Percentiles rank a stretch among this genome's conserved stretches.
These are phyloP conservation scores for Polyporus tsugae DNA, from an alignment of 1,284 basidiomycete species.

Conservation along the genomic window DNA sequence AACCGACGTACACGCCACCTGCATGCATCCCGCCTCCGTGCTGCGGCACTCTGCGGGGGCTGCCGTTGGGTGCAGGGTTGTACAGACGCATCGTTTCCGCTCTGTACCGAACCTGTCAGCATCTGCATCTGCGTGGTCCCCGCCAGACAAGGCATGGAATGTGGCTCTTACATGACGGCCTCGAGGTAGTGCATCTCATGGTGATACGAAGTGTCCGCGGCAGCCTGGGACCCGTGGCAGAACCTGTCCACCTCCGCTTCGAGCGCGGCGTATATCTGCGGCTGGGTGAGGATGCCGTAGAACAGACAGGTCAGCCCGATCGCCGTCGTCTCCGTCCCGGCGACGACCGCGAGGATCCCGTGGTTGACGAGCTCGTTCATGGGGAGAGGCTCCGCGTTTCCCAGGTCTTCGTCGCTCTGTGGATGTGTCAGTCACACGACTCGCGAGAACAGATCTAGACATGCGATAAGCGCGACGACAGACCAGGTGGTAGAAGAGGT, in stretches of 20 bases:
- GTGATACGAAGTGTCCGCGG: neutral
- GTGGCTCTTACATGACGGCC: neutral
- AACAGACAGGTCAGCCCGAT: neutral
- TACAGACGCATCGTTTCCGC: neutral
- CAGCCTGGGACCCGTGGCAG: neutral
- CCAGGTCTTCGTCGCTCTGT: neutral
- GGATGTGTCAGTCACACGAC: neutral
- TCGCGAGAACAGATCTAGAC: neutral
- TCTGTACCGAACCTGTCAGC: neutral
- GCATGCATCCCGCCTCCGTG: neutral
- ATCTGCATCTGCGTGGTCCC: neutral
- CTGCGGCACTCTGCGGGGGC: neutral
- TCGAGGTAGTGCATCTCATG: neutral
- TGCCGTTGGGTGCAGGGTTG: neutral
- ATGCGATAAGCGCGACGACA: neutral
- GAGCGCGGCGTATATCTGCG: neutral
- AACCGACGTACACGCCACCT: neutral
- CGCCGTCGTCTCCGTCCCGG: neutral
- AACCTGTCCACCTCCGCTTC: neutral
- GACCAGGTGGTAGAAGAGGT: neutral
- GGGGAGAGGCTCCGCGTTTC: neutral
- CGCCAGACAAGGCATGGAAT: neutral
- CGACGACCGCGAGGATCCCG: neutral
- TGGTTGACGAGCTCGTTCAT: conserved; percentile 6
- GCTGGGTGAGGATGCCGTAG: neutral